These are phyloP conservation scores for Tilletia caries DNA, from an alignment of 1,284 basidiomycete species.

Conservation along the genomic window DNA sequence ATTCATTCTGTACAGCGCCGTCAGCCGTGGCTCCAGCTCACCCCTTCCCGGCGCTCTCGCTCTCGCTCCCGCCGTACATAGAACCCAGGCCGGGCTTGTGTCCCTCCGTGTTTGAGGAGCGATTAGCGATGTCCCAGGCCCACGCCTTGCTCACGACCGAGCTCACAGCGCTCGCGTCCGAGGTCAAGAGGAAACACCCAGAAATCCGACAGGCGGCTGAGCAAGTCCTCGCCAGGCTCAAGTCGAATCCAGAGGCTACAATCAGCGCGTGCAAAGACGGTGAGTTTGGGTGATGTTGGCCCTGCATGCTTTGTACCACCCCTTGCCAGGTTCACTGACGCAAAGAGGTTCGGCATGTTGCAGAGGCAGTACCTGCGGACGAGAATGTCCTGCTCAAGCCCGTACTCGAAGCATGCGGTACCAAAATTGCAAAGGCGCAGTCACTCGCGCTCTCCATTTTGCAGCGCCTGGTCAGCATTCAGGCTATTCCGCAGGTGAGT, in stretches of 20 bases:
- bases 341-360: too few relatives aligned
- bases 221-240: conserved; percentile 30
- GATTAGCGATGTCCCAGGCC: conserved; percentile 32
- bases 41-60: too few relatives aligned
- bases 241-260: conserved; percentile 31
- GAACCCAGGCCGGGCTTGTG: too few relatives aligned
- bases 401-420: conserved; percentile 88
- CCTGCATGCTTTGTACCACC: too few relatives aligned
- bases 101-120: background rate
- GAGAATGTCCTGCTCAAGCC: conserved; percentile 75
- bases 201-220: conserved; percentile 47
- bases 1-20: too few relatives aligned
- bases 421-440: conserved; percentile 88
- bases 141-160: conserved; percentile 39
- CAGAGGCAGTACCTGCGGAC: conserved; percentile 12
- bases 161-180: conserved; percentile 44
- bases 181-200: conserved; percentile 48
- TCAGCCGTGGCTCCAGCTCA: too few relatives aligned
- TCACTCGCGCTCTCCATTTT: conserved; percentile 85
- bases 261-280: conserved; percentile 15
- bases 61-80: too few relatives aligned
- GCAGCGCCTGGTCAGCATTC: conserved; percentile 81
- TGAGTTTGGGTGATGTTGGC: too few relatives aligned
- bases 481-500: conserved; percentile 67
- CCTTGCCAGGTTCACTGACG: too few relatives aligned